Conservation (phyloP, 495 filamentous ascomycete genomes). For the Lichenothelia convexa region DNA sequence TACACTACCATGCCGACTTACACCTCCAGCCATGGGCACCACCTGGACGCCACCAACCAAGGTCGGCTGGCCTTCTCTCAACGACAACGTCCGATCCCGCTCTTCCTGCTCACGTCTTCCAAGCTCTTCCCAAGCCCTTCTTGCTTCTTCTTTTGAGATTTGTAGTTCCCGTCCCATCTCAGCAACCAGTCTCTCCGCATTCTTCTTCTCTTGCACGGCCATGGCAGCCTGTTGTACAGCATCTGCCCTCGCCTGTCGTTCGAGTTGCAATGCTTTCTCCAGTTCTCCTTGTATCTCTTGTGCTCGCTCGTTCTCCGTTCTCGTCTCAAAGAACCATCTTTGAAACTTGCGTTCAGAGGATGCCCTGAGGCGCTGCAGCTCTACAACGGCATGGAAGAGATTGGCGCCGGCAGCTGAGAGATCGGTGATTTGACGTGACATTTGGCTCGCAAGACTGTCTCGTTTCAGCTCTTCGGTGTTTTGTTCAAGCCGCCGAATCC, state of each 20-base stretch:
- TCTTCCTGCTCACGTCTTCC: slow-evolving; percentile 89
- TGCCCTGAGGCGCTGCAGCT: slow-evolving; percentile 85
- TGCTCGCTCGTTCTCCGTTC: slow-evolving; percentile 66
- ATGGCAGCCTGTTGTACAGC: slow-evolving; percentile 31
- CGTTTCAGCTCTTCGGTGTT: slow-evolving; percentile 68
- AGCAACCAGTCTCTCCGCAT: slow-evolving; percentile 52
- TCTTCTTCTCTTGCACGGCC: slow-evolving; percentile 41
- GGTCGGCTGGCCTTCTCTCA: slow-evolving; percentile 76
- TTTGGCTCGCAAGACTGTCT: slow-evolving; percentile 68
- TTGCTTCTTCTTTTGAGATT: slow-evolving; percentile 91
- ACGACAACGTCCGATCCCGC: slow-evolving; percentile 67
- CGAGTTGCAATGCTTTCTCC: slow-evolving; percentile 50
- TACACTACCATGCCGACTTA: slow-evolving; percentile 42
- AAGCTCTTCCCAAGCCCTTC: slow-evolving; percentile 92
- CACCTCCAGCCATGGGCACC: slow-evolving; percentile 77
- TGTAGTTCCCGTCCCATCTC: slow-evolving; percentile 83
- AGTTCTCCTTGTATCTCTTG: slow-evolving; percentile 73
- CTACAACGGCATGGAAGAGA: slow-evolving; percentile 92
- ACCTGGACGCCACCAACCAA: slow-evolving; percentile 88
- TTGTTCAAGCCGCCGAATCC: slow-evolving; percentile 81
- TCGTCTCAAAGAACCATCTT: slow-evolving; percentile 93
- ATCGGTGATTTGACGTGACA: slow-evolving; percentile 86
- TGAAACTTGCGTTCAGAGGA: slow-evolving; percentile 96
- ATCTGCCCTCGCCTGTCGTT: slow-evolving; percentile 49
- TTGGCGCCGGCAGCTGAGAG: slow-evolving; percentile 92